Evolutionary conservation across 768 basidiomycete species (phyloP).

Genomic region (Infundibulicybe gibba): DNA sequence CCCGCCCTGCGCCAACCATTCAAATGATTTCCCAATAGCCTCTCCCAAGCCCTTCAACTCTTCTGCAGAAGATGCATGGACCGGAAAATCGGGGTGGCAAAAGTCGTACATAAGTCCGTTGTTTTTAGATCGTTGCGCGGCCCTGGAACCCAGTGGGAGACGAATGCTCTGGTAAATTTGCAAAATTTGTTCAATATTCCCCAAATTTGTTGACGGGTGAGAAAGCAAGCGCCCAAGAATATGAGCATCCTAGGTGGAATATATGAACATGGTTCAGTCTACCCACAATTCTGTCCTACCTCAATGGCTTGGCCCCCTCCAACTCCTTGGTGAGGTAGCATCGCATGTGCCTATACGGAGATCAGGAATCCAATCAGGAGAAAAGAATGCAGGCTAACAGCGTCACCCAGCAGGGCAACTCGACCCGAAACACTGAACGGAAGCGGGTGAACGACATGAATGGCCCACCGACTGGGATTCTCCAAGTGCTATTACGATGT

Average conservation of each 20-base stretch:
- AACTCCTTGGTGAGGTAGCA: conserved; percentile 20
- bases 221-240: conserved; percentile 17
- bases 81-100: conserved; percentile 8
- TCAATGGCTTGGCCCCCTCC: conserved; percentile 22
- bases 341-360: conserved; percentile 15
- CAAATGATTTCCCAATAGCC: conserved; percentile 11
- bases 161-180: conserved; percentile 17
- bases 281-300: background rate
- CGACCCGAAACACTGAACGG: conserved; percentile 15
- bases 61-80: conserved; percentile 1
- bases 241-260: conserved; percentile 14
- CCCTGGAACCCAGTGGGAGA: conserved; percentile 9
- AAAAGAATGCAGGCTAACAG: too few relatives aligned
- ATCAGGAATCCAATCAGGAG: background rate
- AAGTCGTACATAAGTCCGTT: conserved; percentile 11
- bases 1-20: conserved; percentile 15
- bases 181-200: conserved; percentile 9
- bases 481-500: conserved; percentile 15
- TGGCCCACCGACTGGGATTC: conserved; percentile 31
- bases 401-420: conserved; percentile 2
- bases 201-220: conserved; percentile 6
- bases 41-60: conserved; percentile 4
- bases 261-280: background rate
- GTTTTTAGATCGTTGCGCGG: conserved; percentile 6
- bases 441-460: conserved; percentile 31